A percentile compares a stretch with the other conserved stretches of the same genome.
Evolutionary conservation across 164 flowering plant species (phyloP).

Genomic region (Nymphaea thermarum): DNA sequence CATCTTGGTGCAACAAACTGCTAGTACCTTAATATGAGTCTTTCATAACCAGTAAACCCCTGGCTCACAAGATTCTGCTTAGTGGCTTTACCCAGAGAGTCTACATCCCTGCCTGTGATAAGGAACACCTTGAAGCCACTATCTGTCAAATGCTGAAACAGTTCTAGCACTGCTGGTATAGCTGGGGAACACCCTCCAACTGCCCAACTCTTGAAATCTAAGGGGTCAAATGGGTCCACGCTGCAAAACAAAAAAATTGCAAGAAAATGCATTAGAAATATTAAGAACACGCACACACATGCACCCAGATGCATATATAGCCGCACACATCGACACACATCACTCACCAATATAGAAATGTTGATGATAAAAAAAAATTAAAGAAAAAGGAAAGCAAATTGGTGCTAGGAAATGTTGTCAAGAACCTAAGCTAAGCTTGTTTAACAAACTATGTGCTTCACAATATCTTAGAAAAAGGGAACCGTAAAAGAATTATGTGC

Average conservation of each 20-base stretch:
- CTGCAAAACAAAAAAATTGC: neutral
- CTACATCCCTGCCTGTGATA: conserved; percentile 63
- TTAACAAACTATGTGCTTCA: neutral
- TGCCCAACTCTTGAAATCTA: conserved; percentile 55
- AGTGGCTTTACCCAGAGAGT: conserved; percentile 41
- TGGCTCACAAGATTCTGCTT: conserved; percentile 34
- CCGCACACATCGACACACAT: no score
- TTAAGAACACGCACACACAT: neutral
- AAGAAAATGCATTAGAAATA: neutral
- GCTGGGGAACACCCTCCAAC: conserved; percentile 40
- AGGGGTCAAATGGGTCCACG: conserved; percentile 69
- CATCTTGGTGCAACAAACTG: no score
- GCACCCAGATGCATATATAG: no score
- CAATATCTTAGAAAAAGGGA: no score
- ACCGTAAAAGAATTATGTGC: neutral
- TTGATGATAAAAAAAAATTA: no score
- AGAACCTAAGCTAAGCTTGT: neutral
- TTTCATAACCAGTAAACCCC: conserved; percentile 68
- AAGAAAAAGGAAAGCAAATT: no score
- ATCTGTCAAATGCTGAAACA: conserved; percentile 34
- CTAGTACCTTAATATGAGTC: conserved; percentile 57
- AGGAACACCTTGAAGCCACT: conserved; percentile 57
- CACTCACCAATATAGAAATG: no score
- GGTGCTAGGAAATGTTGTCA: no score
- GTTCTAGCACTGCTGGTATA: conserved; percentile 25